Evolutionary conservation across 225 moss, liverwort and hornwort genomes (phyloP).

Genomic region (Pleurozium schreberi): DNA sequence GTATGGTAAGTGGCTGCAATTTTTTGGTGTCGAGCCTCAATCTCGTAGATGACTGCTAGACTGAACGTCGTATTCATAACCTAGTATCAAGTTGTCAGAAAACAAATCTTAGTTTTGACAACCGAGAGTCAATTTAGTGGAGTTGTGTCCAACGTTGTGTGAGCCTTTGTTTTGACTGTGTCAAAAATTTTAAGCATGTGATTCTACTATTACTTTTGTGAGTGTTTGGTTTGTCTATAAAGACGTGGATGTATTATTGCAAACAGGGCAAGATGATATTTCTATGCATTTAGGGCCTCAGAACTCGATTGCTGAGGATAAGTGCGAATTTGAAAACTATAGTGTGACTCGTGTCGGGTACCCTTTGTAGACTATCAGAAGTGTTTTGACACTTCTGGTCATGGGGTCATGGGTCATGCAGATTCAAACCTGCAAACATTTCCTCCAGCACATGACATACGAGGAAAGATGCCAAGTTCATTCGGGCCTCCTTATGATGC

Average conservation of each 20-base stretch:
- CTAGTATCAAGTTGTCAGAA: not conserved
- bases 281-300: not conserved
- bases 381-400: slow-evolving; percentile 37
- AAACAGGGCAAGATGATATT: not conserved
- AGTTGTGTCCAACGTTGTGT: not conserved
- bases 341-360: slow-evolving; percentile 2
- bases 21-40: not conserved
- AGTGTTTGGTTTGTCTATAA: not conserved
- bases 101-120: not conserved
- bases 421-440: slow-evolving; percentile 97
- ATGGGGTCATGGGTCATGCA: slow-evolving; percentile 39
- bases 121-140: not conserved
- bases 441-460: slow-evolving; percentile 66
- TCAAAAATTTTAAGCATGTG: not conserved
- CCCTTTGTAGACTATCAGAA: slow-evolving; percentile 24
- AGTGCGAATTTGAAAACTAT: not conserved
- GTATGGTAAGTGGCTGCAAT: not conserved
- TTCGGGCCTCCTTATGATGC: slow-evolving; percentile 77
- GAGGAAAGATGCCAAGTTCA: slow-evolving; percentile 72
- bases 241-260: not conserved
- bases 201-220: not conserved
- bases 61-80: not conserved
- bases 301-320: not conserved
- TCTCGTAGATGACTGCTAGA: not conserved
- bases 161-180: not conserved